Evolutionary conservation across 2,329 filamentous ascomycete species (phyloP).

Genomic region (Phialophora expanda): DNA sequence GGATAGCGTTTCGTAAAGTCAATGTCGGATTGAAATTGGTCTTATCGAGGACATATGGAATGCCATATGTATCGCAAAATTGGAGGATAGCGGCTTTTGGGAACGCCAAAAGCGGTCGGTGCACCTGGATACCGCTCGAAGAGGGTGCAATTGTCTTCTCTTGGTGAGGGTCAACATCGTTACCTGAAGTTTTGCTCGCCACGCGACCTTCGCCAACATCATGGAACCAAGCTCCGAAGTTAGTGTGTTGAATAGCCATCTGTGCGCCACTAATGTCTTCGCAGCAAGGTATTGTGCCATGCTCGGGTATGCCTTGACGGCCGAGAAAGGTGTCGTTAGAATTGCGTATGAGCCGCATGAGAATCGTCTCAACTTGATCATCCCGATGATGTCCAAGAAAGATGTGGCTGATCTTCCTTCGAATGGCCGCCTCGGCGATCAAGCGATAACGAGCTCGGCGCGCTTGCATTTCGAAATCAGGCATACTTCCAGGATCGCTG

Average conservation of each 20-base stretch:
- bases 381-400: slow-evolving; percentile 86
- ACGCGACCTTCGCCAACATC: background rate
- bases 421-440: slow-evolving; percentile 66
- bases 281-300: slow-evolving; percentile 32
- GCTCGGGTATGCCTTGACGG: slow-evolving; percentile 33
- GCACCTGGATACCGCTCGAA: slow-evolving; percentile 66
- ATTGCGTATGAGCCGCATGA: slow-evolving; percentile 69
- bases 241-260: slow-evolving; percentile 8
- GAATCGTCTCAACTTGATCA: slow-evolving; percentile 86
- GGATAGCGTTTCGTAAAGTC: slow-evolving; percentile 80
- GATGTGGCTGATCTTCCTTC: slow-evolving; percentile 61
- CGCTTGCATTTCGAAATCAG: slow-evolving; percentile 78
- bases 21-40: slow-evolving; percentile 80
- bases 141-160: slow-evolving; percentile 53
- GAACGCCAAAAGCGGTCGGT: slow-evolving; percentile 73
- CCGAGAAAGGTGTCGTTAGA: slow-evolving; percentile 27
- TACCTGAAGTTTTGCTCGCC: slow-evolving; percentile 18
- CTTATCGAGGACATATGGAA: slow-evolving; percentile 81
- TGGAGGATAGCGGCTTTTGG: slow-evolving; percentile 56
- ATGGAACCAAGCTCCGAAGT: slow-evolving; percentile 21
- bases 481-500: slow-evolving; percentile 50
- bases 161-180: slow-evolving; percentile 38
- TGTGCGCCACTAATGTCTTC: slow-evolving; percentile 33
- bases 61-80: slow-evolving; percentile 70
- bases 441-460: slow-evolving; percentile 74